A percentile compares a stretch with the other conserved stretches of the same genome.
Evolutionary conservation across 2,329 filamentous ascomycete genomes (phyloP).

Genomic region (Venturia asperata): DNA sequence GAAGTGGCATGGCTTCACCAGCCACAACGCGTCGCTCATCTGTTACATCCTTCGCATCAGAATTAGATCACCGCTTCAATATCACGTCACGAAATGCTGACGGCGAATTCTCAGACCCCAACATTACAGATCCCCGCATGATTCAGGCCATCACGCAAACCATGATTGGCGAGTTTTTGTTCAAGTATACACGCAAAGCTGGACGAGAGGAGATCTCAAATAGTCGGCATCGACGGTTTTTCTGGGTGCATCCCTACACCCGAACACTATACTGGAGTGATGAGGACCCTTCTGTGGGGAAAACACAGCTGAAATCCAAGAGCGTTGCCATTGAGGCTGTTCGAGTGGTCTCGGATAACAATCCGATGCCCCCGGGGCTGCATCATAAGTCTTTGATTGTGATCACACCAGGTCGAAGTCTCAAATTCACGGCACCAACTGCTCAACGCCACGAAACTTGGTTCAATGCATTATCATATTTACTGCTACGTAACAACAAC

Average conservation of each 20-base stretch:
- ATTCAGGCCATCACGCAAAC: constrained; percentile 98
- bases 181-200: constrained; percentile 96
- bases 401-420: constrained; percentile 75
- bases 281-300: constrained; percentile 72
- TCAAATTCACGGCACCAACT: constrained; percentile 93
- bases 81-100: constrained; percentile 41
- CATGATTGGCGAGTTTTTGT: constrained; percentile 98
- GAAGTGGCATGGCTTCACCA: constrained; percentile 43
- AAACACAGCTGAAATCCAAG: constrained; percentile 71
- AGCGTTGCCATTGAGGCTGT: constrained; percentile 92
- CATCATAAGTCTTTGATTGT: constrained; percentile 91
- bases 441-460: constrained; percentile 94
- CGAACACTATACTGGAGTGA: constrained; percentile 96
- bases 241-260: constrained; percentile 98
- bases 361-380: constrained; percentile 87
- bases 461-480: constrained; percentile 94
- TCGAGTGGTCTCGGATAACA: constrained; percentile 85
- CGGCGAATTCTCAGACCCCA: constrained; percentile 49
- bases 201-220: constrained; percentile 73
- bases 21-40: constrained; percentile 64
- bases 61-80: constrained; percentile 87
- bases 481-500: constrained; percentile 63
- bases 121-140: constrained; percentile 87
- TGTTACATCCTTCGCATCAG: constrained; percentile 89
- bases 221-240: constrained; percentile 88